Percentiles rank a stretch among this genome's conserved stretches.
Evolutionary conservation across 2,329 filamentous ascomycete species (phyloP).

Genomic region (Tolypocladium ovalisporum): DNA sequence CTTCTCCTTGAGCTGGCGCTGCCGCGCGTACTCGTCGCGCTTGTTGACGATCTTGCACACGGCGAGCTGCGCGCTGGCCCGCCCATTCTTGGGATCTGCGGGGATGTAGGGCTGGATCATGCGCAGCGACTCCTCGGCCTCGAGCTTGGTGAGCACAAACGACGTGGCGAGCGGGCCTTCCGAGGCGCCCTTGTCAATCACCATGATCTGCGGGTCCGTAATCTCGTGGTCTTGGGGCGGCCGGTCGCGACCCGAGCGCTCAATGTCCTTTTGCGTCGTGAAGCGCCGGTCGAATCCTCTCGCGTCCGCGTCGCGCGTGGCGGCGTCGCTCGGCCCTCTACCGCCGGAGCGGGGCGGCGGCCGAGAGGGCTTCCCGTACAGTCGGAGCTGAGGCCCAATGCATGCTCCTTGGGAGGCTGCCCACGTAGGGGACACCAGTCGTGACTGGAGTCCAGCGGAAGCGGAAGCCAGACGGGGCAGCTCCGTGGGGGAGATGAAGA

Average conservation of each 20-base stretch:
- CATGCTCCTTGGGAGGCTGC: not conserved
- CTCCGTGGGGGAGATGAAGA: slow-evolving; percentile 25
- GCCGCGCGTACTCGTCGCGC: slow-evolving; percentile 31
- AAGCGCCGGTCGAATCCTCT: slow-evolving; percentile 20
- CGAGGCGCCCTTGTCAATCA: slow-evolving; percentile 26
- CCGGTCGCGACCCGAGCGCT: slow-evolving; percentile 23
- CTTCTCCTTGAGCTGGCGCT: slow-evolving; percentile 30
- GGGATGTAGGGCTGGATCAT: slow-evolving; percentile 28
- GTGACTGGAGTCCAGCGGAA: not conserved
- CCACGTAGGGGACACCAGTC: not conserved
- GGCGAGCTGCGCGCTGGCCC: slow-evolving; percentile 27
- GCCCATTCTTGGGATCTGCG: slow-evolving; percentile 13
- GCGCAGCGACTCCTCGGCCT: slow-evolving; percentile 26
- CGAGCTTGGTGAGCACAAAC: slow-evolving; percentile 28
- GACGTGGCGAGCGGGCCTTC: slow-evolving; percentile 26
- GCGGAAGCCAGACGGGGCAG: not conserved
- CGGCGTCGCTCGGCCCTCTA: not conserved
- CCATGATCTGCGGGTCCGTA: slow-evolving; percentile 27
- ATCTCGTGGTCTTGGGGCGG: slow-evolving; percentile 35
- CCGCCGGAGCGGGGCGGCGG: not conserved
- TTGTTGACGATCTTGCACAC: slow-evolving; percentile 64
- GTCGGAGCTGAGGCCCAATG: not conserved
- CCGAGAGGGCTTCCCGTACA: not conserved
- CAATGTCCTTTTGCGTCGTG: slow-evolving; percentile 21
- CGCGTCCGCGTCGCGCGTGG: slow-evolving; percentile 7